Conservation (phyloP, 495 filamentous ascomycete species). For the Penicillium waksmanii region DNA sequence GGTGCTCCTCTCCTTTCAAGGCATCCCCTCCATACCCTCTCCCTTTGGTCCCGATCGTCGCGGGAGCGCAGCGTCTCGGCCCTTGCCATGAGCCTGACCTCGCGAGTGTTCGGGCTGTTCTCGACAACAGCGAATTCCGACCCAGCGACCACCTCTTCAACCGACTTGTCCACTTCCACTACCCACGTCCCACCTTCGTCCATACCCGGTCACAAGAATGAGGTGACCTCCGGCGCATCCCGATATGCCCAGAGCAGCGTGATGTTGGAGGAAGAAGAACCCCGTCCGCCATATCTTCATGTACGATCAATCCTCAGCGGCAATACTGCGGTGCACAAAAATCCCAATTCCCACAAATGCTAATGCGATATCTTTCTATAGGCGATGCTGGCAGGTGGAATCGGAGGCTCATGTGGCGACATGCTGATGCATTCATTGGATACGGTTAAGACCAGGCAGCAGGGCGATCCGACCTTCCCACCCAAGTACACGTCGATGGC, state of each 20-base stretch:
- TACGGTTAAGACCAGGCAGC: conserved; percentile 98
- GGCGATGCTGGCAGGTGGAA: conserved; percentile 93
- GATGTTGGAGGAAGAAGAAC: conserved; percentile 47
- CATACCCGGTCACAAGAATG: conserved; percentile 10
- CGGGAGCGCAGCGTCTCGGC: conserved; percentile 34
- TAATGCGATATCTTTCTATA: conserved; percentile 37
- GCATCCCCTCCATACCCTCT: conserved; percentile 9
- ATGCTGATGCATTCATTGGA: conserved; percentile 99
- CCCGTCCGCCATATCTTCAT: conserved; percentile 66
- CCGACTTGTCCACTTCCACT: conserved; percentile 20
- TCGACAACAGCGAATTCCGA: conserved; percentile 40
- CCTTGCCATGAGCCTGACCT: conserved; percentile 53
- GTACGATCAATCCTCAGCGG: conserved; percentile 44
- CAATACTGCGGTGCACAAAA: not conserved
- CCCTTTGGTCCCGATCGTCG: conserved; percentile 33
- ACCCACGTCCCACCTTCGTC: conserved; percentile 2
- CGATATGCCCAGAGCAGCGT: conserved; percentile 21
- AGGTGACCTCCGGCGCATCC: conserved; percentile 9
- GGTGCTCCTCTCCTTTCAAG: conserved; percentile 16
- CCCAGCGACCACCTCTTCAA: conserved; percentile 16
- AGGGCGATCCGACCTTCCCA: conserved; percentile 90
- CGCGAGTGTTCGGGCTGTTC: conserved; percentile 49
- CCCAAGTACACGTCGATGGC: conserved; percentile 89
- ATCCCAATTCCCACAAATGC: not conserved
- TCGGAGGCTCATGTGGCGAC: conserved; percentile 90